These are phyloP conservation scores for Didymella pinodella DNA, from an alignment of 2,329 filamentous ascomycete species.

Conservation along the genomic window DNA sequence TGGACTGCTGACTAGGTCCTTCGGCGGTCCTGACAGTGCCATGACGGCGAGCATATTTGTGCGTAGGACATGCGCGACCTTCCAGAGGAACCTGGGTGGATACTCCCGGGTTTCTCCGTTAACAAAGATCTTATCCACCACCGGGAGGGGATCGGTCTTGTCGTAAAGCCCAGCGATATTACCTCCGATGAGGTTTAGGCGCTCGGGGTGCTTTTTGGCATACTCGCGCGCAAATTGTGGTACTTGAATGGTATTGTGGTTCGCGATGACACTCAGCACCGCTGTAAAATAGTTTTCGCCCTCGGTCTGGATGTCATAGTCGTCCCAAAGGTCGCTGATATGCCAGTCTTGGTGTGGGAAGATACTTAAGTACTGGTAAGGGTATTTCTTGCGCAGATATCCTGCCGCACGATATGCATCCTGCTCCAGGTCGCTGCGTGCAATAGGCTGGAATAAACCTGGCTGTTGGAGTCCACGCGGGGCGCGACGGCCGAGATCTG, in stretches of 20 bases:
- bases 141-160: conserved; percentile 25
- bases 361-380: conserved; percentile 36
- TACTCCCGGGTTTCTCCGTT: conserved; percentile 32
- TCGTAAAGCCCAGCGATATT: conserved; percentile 31
- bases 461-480: conserved; percentile 25
- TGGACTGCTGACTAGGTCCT: background rate
- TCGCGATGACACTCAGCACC: conserved; percentile 39
- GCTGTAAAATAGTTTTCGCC: conserved; percentile 36
- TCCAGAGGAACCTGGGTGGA: conserved; percentile 43
- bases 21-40: background rate
- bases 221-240: conserved; percentile 35
- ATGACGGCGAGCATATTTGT: conserved; percentile 20
- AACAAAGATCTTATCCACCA: conserved; percentile 43
- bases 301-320: conserved; percentile 45
- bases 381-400: conserved; percentile 35
- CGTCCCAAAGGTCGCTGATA: conserved; percentile 48
- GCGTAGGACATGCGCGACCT: conserved; percentile 39
- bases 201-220: conserved; percentile 31
- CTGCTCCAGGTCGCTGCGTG: conserved; percentile 29
- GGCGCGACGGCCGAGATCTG: conserved; percentile 32
- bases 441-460: conserved; percentile 34
- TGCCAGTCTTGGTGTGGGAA: conserved; percentile 37
- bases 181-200: conserved; percentile 27
- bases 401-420: conserved; percentile 33
- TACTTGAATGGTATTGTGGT: conserved; percentile 33